Conservation (phyloP, 2,329 filamentous ascomycete species). For the Uncinocarpus reesii region DNA sequence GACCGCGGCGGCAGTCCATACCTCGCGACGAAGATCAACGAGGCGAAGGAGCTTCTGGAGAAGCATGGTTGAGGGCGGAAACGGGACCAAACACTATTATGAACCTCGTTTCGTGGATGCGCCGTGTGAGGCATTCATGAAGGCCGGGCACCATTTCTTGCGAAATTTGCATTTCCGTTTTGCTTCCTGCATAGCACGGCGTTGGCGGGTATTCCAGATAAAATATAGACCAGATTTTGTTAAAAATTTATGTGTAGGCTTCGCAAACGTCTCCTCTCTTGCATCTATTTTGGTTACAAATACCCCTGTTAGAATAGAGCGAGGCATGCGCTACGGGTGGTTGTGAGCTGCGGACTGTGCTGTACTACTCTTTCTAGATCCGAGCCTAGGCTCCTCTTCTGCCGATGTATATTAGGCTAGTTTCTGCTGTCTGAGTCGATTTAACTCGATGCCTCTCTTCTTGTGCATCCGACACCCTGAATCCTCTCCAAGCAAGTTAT, state of each 20-base stretch:
- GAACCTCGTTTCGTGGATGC: too few species aligned
- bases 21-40: slow-evolving; percentile 93
- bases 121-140: too few species aligned
- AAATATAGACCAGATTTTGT: neutral
- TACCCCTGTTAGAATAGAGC: neutral
- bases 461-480: neutral
- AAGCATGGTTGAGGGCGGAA: slow-evolving; percentile 39
- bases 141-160: neutral
- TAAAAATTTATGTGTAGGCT: neutral
- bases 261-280: slow-evolving; percentile 5
- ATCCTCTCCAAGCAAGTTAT: neutral
- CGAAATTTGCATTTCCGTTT: neutral
- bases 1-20: slow-evolving; percentile 96
- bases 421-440: too few species aligned
- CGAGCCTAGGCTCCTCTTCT: neutral
- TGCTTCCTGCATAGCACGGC: slow-evolving; percentile 12
- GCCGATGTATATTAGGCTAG: neutral
- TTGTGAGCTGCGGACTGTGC: neutral
- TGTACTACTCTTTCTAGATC: neutral
- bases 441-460: neutral
- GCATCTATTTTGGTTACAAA: neutral
- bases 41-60: slow-evolving; percentile 92
- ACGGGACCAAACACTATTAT: neutral
- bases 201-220: slow-evolving; percentile 1
- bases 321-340: neutral